phyloP scores from a whole-genome alignment of 2,329 filamentous ascomycete species.

The Aspergillus neoniger region DNA sequence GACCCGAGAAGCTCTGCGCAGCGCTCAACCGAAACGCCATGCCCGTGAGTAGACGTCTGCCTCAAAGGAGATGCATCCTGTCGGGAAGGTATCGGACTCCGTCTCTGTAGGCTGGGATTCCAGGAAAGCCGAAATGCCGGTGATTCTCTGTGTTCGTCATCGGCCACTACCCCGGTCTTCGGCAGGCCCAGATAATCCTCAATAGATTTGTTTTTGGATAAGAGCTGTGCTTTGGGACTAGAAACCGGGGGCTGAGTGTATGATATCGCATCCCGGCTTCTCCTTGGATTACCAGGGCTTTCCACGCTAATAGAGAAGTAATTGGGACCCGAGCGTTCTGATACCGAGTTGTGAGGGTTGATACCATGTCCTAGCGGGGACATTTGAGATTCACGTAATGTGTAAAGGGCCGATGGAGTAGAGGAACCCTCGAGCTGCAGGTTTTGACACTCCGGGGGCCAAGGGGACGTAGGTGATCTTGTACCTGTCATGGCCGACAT shows the following conservation, averaged over 20 bases:
- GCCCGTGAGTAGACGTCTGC: constrained; percentile 39
- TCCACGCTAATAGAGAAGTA: constrained; percentile 81
- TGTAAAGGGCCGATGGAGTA: constrained; percentile 21
- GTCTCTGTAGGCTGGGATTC: constrained; percentile 14
- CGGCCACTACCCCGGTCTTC: constrained; percentile 38
- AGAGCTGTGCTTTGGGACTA: constrained; percentile 28
- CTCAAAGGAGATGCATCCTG: not conserved
- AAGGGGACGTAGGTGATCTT: constrained; percentile 37
- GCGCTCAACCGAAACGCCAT: constrained; percentile 54
- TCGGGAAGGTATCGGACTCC: not conserved
- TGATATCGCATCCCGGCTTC: constrained; percentile 73
- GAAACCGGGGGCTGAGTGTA: constrained; percentile 69
- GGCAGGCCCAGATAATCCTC: constrained; percentile 74
- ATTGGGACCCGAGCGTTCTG: constrained; percentile 65
- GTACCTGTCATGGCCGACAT: constrained; percentile 37
- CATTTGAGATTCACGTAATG: constrained; percentile 22
- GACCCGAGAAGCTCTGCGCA: constrained; percentile 61
- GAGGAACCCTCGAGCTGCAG: constrained; percentile 23
- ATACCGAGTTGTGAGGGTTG: constrained; percentile 16
- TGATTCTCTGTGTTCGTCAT: constrained; percentile 24
- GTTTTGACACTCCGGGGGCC: constrained; percentile 30
- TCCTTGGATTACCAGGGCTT: constrained; percentile 58
- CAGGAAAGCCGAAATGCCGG: constrained; percentile 22
- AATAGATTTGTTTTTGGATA: constrained; percentile 70
- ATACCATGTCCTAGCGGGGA: constrained; percentile 27